Conservation (phyloP, 2,329 filamentous ascomycete genomes). For the Orbilia brochopaga region DNA sequence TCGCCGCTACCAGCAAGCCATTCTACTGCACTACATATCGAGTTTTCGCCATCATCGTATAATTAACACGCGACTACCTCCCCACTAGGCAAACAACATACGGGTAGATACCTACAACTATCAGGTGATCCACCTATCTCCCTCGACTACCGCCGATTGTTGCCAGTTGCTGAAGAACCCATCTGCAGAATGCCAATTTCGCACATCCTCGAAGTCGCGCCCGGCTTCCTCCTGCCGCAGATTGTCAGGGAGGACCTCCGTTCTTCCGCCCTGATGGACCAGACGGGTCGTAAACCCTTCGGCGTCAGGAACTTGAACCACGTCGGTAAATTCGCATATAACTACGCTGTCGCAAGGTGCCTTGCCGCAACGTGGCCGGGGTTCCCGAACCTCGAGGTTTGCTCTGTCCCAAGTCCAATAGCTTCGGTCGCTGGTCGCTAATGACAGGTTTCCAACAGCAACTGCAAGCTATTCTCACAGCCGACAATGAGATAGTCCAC, state of each 20-base stretch:
- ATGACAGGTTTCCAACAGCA: background rate
- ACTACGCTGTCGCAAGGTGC: slow-evolving; percentile 11
- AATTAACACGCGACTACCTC: too few species aligned
- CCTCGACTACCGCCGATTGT: background rate
- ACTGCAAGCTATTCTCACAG: slow-evolving; percentile 8
- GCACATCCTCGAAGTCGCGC: slow-evolving; percentile 11
- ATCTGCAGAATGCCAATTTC: background rate
- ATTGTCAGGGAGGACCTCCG: slow-evolving; percentile 26
- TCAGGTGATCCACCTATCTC: background rate
- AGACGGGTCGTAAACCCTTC: slow-evolving; percentile 15
- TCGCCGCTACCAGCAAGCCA: too few species aligned
- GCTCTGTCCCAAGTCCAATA: background rate
- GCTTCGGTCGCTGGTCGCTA: background rate
- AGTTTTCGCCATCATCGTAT: too few species aligned
- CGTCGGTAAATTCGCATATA: slow-evolving; percentile 24
- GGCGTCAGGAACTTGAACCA: slow-evolving; percentile 17
- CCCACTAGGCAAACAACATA: too few species aligned
- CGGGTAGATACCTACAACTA: background rate
- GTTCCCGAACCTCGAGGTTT: slow-evolving; percentile 1
- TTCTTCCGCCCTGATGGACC: slow-evolving; percentile 27
- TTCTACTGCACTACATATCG: too few species aligned
- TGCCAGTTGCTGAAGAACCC: background rate
- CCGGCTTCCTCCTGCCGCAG: slow-evolving; percentile 7
- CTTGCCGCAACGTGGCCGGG: slow-evolving; percentile 9
- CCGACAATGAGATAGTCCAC: background rate